Base-by-base conservation (phyloP, 163 green algal species). In the Trebouxia gelatinosa region DNA sequence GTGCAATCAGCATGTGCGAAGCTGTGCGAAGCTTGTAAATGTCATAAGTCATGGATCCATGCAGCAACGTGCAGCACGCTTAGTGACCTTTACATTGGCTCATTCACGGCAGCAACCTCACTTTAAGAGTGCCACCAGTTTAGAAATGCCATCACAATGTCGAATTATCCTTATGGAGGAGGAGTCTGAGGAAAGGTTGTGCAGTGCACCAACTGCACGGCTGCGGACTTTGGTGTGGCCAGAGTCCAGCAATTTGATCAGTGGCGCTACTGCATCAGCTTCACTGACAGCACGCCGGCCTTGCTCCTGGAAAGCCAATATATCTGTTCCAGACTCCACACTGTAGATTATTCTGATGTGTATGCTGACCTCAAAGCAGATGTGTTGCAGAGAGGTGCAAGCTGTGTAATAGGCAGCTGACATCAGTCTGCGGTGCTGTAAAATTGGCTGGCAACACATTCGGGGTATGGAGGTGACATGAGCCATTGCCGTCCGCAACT, bases 181-280 rank as follows among this genome's bases (percentile, higher is more conserved):
- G 0, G 85, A 75, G 38, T 91, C 82, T 37, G 84, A 89, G 23
- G 85, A 93, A 26, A 95, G 79, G 81, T 96, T 96, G 85, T 96
- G 91, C 5, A 96, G 72, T 1, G 91, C 88, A 1, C 91, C 91
- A 7, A 86, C 88, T 11, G 87, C 87, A 11, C 91, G 83, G 37
- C 85, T 81, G 40, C 79, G 75, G 28, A 94, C 86, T 43, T 83
- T 88, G 54, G n/a, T 32, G 16, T 84, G 72, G 16, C 78, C 32
- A 17, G 64, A 82, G 29, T 38, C 28, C 19, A 90, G 51, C 34
- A 89, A 77, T 26, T 28, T 13, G 7, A 89, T 68, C 51, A 92
- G 67, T 23, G 40, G 34, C 5, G 62, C 39, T 1, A 88, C 76
- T 31, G 79, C 80, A 17, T 65, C 83, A 23, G 64, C 75, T 11